phyloP scores from a whole-genome alignment of 768 basidiomycete species.

The Lactarius hengduanensis region DNA sequence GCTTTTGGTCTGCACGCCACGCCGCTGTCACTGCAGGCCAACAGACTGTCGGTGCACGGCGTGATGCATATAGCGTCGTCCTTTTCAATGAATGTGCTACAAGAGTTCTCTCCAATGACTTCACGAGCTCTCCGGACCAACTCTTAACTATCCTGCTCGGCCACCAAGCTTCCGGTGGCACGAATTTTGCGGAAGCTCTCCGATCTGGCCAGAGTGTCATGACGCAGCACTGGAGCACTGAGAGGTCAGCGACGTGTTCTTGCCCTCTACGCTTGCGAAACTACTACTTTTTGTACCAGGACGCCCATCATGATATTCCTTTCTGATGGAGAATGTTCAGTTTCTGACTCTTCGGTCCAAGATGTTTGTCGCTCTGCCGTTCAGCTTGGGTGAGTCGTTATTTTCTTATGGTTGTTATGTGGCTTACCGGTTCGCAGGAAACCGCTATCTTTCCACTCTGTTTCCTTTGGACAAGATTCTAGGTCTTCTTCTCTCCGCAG shows the following conservation, averaged over 20 bases:
- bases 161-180: too few relatives aligned
- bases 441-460: slow-evolving; percentile 54
- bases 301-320: slow-evolving; percentile 52
- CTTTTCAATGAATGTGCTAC: too few relatives aligned
- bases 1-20: slow-evolving; percentile 56
- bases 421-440: slow-evolving; percentile 38
- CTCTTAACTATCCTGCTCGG: too few relatives aligned
- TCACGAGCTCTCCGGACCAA: too few relatives aligned
- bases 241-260: too few relatives aligned
- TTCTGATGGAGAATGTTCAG: slow-evolving; percentile 51
- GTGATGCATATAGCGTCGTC: slow-evolving; percentile 46
- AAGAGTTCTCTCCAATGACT: too few relatives aligned
- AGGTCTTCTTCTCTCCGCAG: slow-evolving; percentile 38
- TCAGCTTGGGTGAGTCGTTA: slow-evolving; percentile 41
- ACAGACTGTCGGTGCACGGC: slow-evolving; percentile 35
- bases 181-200: too few relatives aligned
- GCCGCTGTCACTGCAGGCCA: slow-evolving; percentile 35
- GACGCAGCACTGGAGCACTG: too few relatives aligned
- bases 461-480: slow-evolving; percentile 48
- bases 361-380: slow-evolving; percentile 44
- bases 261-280: slow-evolving; percentile 20
- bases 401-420: neutral
- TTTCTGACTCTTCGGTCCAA: slow-evolving; percentile 38
- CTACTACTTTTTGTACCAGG: too few relatives aligned
- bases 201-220: too few relatives aligned